A percentile compares a stretch with the other conserved stretches of the same genome.
These are phyloP conservation scores for Trypanosoma theileri DNA, from an alignment of 208 protist genomes.

Conservation along the genomic window DNA sequence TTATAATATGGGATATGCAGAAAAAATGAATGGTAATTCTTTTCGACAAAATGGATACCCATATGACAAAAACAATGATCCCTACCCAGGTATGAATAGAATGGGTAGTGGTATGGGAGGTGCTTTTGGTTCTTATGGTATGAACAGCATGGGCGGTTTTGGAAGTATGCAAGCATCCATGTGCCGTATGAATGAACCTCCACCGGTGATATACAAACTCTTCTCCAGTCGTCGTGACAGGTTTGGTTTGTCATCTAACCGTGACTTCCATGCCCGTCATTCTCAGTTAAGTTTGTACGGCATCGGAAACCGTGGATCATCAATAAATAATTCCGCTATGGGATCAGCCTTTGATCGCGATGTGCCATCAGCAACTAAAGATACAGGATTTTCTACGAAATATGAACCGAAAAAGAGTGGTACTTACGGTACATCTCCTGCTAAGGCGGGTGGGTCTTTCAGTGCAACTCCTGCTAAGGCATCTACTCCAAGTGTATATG, in stretches of 20 bases:
- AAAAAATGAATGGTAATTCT: no score
- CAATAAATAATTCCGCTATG: background rate
- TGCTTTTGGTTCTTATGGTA: background rate
- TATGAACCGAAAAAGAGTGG: no score
- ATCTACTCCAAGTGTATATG: no score
- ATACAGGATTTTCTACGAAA: no score
- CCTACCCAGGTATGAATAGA: slow-evolving; percentile 24
- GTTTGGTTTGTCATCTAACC: background rate
- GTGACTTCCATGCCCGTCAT: background rate
- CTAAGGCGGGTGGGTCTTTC: no score
- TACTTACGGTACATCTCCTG: no score
- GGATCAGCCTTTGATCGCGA: no score
- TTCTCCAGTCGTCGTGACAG: slow-evolving; percentile 31
- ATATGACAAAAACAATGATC: no score
- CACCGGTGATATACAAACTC: slow-evolving; percentile 40
- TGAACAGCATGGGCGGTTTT: slow-evolving; percentile 44
- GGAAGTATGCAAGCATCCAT: slow-evolving; percentile 29
- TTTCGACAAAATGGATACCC: no score
- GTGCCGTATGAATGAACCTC: slow-evolving; percentile 30
- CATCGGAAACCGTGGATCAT: background rate
- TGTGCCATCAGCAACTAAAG: no score
- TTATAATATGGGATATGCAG: no score
- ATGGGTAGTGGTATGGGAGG: background rate
- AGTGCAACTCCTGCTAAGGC: no score
- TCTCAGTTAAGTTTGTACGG: background rate